Base-by-base conservation (phyloP, 1,139 yeast species). In the Kodamaea ohmeri region DNA sequence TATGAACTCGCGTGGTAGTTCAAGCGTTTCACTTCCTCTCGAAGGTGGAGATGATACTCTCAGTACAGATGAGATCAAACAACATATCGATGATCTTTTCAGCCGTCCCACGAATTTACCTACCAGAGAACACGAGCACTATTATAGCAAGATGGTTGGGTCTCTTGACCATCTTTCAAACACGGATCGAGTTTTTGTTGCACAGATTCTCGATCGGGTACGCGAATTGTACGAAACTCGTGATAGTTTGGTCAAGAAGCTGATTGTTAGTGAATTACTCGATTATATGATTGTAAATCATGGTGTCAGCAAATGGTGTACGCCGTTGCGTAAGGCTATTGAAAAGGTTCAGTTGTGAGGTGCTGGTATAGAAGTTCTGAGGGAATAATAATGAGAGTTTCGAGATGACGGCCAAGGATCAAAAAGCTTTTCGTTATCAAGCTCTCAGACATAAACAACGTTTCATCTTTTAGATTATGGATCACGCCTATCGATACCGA, bases 281-380 rank as follows among this genome's bases (percentile, higher is more conserved):
- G 61, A 64, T 36, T 77, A 73, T 52, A 75, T 76, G 73, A 60
- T 78, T 59, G 49, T 55, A 4, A 70, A 75, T 45, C 74, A 66
- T 39, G 80, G 80, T 2, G 73, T 73, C 3, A 69, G 80, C 36
- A 44, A 56, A 12, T 80, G 86, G 85, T 73, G 79, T 38, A 60
- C 71, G 15, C 80, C 84, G 3, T 55, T 80, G 34, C 68, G 76
- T 38, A 75, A 73, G 47, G 53, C 77, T 2, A 53, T 78, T 18
- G 80, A 73, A 39, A 58, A 49, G 39, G 16, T 44, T 32, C 38
- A 35, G 20, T 27, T 16, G 6, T 9, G 6, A 18, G 6, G 29
- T 5, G 7, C 7, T 24, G 12, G 12, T n/a, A 12, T 13, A 17
- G 4, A 17, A 13, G 28, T 25, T 6, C 8, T 6, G 22, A 9